Base-by-base conservation (phyloP, 2,329 filamentous ascomycete species). In the Pseudodiploospora longispora region DNA sequence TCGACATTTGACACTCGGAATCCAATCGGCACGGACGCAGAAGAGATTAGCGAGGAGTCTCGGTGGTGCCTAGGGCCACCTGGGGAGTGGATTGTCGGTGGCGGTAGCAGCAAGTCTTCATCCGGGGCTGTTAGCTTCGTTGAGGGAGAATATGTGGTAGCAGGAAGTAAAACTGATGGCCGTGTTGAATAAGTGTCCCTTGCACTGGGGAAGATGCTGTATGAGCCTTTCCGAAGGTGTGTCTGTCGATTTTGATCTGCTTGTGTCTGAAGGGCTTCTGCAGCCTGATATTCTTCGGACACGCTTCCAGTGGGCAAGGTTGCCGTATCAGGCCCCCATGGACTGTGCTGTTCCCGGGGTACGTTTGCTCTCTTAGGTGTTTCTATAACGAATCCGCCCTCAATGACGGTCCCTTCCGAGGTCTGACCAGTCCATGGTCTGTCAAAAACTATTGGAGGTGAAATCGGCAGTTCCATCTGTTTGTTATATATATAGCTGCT, bases 1-100 rank as follows among this genome's bases (percentile, higher is more conserved):
- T 72, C 65, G 30, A 75, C 70, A 43, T 72, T 78, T 28, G 82
- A 86, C 44, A 87, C 69, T 8, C 83, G 75, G 10, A 87, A 68
- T 2, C 82, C 83, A 41, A 87, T 86, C 56, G 85, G 82, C 8
- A 87, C 82, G 1, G 82, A 86, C 27, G 81, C 81, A 7, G 77
- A 77, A 37, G 82, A 85, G 10, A 69, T 70, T 36, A 80, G 68
- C 1, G 82, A 87, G 5, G 79, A 80, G 47, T 78, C 70, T 37
- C 81, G 72, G 12, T 68, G 65, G 55, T 76, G 75, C n/a, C 70
- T 66, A n/a, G 37, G 27, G 6, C 32, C 12, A 4, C 45, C 45
- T 1, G 51, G 51, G 9, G 52, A 40, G 41, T 69, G 68, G 36
- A 74, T 62, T 1, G 61, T 64, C 4, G 68, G 67, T 3, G 72